These are phyloP conservation scores for Grifola frondosa DNA, from an alignment of 1,284 basidiomycete species.

Conservation along the genomic window DNA sequence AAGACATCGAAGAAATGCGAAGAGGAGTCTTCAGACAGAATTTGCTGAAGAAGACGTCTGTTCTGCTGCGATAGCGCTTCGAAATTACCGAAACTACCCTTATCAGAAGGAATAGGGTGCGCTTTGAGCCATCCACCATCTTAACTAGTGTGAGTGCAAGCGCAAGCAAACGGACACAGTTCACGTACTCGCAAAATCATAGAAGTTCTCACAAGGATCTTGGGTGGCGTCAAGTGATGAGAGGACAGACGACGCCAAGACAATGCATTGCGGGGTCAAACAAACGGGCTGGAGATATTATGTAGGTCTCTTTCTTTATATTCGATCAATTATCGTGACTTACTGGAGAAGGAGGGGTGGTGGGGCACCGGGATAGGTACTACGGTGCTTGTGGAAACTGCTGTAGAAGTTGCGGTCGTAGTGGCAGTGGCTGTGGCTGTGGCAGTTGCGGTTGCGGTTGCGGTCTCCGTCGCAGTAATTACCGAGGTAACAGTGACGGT, in stretches of 20 bases:
- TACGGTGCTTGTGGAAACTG: conserved; percentile 21
- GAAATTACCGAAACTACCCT: conserved; percentile 67
- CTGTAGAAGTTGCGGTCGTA: conserved; percentile 33
- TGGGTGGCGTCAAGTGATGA: conserved; percentile 77
- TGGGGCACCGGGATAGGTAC: conserved; percentile 39
- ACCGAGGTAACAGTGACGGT: conserved; percentile 32
- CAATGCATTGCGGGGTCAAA: conserved; percentile 78
- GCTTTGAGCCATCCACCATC: conserved; percentile 81
- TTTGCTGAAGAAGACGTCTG: conserved; percentile 59
- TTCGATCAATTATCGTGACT: background rate
- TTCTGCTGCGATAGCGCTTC: conserved; percentile 63
- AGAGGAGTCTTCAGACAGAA: conserved; percentile 35
- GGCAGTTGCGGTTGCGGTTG: conserved; percentile 23
- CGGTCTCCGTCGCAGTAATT: conserved; percentile 27
- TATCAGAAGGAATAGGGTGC: conserved; percentile 85
- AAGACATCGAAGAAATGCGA: conserved; percentile 19
- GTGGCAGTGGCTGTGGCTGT: conserved; percentile 33
- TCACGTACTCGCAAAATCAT: conserved; percentile 81
- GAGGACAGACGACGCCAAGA: conserved; percentile 81
- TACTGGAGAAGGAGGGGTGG: conserved; percentile 37
- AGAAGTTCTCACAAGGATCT: conserved; percentile 97
- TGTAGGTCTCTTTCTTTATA: background rate
- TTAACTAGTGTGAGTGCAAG: conserved; percentile 27
- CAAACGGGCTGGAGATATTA: conserved; percentile 55
- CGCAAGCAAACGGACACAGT: background rate